phyloP scores from a whole-genome alignment of 1,284 basidiomycete genomes.

The Takashimella koratensis region DNA sequence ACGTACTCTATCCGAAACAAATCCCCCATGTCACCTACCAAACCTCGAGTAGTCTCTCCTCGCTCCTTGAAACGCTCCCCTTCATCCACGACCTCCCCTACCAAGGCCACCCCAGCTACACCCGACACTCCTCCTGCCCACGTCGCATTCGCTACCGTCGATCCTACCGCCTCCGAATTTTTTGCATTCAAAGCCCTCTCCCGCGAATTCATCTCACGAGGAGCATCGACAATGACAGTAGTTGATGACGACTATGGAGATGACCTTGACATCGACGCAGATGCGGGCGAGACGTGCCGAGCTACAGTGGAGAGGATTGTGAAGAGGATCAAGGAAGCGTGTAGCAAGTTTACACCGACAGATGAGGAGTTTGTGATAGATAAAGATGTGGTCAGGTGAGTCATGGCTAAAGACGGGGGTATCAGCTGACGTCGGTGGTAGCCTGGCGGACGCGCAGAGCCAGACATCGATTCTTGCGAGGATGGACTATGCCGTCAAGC shows the following conservation, averaged over 20 bases:
- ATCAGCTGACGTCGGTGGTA: conserved; percentile 41
- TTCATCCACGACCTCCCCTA: background rate
- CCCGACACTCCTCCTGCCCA: conserved; percentile 13
- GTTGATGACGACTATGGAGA: conserved; percentile 23
- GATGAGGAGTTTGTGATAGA: conserved; percentile 55
- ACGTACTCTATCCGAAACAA: conserved; percentile 78
- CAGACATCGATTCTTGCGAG: conserved; percentile 79
- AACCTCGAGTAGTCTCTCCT: background rate
- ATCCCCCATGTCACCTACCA: conserved; percentile 4
- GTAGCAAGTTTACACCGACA: background rate
- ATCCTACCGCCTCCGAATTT: conserved; percentile 33
- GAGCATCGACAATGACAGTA: conserved; percentile 7
- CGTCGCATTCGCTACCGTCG: conserved; percentile 14
- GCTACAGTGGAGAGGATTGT: conserved; percentile 73
- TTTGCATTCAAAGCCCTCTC: conserved; percentile 53
- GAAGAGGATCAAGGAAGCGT: conserved; percentile 56
- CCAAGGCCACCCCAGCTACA: conserved; percentile 6
- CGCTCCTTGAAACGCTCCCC: background rate
- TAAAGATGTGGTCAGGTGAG: conserved; percentile 75
- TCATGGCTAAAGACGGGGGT: conserved; percentile 6
- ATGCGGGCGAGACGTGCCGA: conserved; percentile 66
- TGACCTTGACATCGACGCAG: conserved; percentile 50
- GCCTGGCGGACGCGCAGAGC: conserved; percentile 72
- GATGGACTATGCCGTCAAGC: conserved; percentile 85
- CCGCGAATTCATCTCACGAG: conserved; percentile 37